Conservation (phyloP, 2,329 filamentous ascomycete genomes). For the Ophiostoma triangulosporum region DNA sequence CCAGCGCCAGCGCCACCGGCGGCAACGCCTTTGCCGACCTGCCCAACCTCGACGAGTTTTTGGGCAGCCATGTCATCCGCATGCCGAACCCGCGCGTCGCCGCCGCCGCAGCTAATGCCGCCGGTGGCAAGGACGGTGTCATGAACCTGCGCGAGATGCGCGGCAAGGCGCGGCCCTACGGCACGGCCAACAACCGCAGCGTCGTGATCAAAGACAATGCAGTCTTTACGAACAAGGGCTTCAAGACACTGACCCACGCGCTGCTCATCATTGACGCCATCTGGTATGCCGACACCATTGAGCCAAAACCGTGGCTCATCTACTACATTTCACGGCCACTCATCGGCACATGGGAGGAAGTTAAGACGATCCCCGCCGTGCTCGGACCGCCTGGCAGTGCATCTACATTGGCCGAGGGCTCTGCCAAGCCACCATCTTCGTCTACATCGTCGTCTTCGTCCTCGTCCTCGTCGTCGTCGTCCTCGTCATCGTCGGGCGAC, state of each 20-base stretch:
- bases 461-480: slow-evolving; percentile 22
- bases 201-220: slow-evolving; percentile 88
- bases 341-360: slow-evolving; percentile 68
- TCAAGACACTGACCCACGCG: slow-evolving; percentile 81
- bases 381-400: slow-evolving; percentile 26
- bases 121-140: slow-evolving; percentile 40
- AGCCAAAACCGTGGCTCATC: slow-evolving; percentile 86
- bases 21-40: slow-evolving; percentile 58
- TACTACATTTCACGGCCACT: slow-evolving; percentile 91
- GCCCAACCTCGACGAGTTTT: slow-evolving; percentile 81
- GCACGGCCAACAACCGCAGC: slow-evolving; percentile 81
- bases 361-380: slow-evolving; percentile 54
- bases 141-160: slow-evolving; percentile 70
- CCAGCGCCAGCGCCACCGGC: slow-evolving; percentile 35
- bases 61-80: slow-evolving; percentile 90
- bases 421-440: slow-evolving; percentile 17
- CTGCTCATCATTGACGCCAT: slow-evolving; percentile 72
- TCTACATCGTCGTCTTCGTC: slow-evolving; percentile 18
- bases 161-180: slow-evolving; percentile 87
- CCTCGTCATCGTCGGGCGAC: slow-evolving; percentile 22
- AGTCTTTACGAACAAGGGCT: slow-evolving; percentile 95
- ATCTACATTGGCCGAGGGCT: neutral
- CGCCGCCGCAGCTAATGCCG: slow-evolving; percentile 31
- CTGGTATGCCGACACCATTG: slow-evolving; percentile 80
- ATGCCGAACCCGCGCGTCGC: slow-evolving; percentile 42